Conservation (phyloP, 176 grass and related monocot genomes). For the Elaeis guineensis region DNA sequence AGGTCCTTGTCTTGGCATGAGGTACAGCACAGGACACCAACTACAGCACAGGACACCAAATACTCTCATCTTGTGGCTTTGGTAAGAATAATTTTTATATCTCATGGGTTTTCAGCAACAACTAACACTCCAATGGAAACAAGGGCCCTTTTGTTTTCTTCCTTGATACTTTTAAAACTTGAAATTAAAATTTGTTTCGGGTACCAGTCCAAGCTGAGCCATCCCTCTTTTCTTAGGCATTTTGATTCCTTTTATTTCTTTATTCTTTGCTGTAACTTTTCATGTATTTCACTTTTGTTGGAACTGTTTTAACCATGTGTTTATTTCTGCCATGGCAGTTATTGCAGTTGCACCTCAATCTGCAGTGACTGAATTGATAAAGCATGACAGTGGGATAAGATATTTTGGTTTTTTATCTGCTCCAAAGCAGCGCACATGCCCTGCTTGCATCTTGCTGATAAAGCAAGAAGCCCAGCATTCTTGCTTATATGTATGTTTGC, state of each 20-base stretch:
- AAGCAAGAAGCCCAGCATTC: too few species aligned
- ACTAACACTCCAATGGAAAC: too few species aligned
- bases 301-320: not conserved
- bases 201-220: not conserved
- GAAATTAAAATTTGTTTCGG: not conserved
- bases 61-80: not conserved
- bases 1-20: not conserved
- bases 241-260: not conserved
- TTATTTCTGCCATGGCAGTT: not conserved
- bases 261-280: not conserved
- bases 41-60: not conserved
- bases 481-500: too few species aligned
- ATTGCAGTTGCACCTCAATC: not conserved
- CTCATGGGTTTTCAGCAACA: not conserved
- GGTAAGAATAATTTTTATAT: not conserved
- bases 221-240: not conserved
- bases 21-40: not conserved
- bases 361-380: too few species aligned
- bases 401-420: too few species aligned
- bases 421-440: too few species aligned
- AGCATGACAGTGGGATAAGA: too few species aligned
- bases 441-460: too few species aligned
- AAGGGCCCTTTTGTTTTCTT: not conserved
- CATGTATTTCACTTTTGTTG: not conserved
- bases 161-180: not conserved